Base-by-base conservation (phyloP, 2,329 filamentous ascomycete species). In the Pestalotiopsis sp. region DNA sequence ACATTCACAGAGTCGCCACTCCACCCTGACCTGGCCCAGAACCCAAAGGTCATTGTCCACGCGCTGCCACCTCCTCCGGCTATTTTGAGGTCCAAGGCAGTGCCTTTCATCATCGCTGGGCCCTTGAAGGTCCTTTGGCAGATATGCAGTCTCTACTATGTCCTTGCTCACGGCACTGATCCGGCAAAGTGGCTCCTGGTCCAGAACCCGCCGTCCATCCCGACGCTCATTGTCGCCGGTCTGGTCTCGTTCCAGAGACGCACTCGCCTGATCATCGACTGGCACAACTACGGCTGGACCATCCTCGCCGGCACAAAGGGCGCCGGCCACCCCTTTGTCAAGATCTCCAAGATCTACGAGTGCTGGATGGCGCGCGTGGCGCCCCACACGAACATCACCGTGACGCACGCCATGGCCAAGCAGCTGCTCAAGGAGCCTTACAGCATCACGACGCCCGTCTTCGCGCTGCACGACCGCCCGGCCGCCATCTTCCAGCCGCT, bases 241-340 rank as follows among this genome's bases (percentile, higher is more conserved):
- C 70, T 95, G 3, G 85, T 93, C 62, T 93, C 93, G 75, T 88
- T 90, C 73, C 79, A 97, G 64, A 91, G 96, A 64, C 91, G 93
- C 73, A 97, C 93, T 52, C 88, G 89, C 68, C 87, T 99, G 3
- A 86, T 98, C 70, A 92, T 98, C 67, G 96, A 99, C 83, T 99
- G 96, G 96, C 96, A 99, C 84, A 99, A 99, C 81, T 98, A 98
- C 80, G 96, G 95, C 73, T 97, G 95, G 86, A 95, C 94, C 9
- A 97, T 99, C 74, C 88, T 99, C 3, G 92, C 87, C 4, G 85
- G 87, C 62, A 88, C 86, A 63, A 81, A 84, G 27, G 85, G 88
- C 55, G 71, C 81, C 2, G 79, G 77, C 5, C 93, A 97, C 76
- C 92, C 91, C 0, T 87, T 98, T n/a, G 94, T 98, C 9, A 85